Conservation (phyloP, 306 rosid genomes). For the peach (Prunus persica) region Prunus_persica_NCBIv2 NC_034010.1:15652001-15652500, state of each 20-base stretch:
- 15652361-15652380: constrained; percentile 72
- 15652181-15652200: constrained; percentile 85
- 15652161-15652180: constrained; percentile 87
- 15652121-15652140: constrained; percentile 5
- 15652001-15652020: background rate
- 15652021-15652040: background rate
- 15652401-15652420: constrained; percentile 55
- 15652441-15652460: background rate
- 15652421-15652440: constrained; percentile 12
- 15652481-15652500: background rate
- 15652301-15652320: constrained; percentile 12
- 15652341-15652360: constrained; percentile 87
- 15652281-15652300: background rate
- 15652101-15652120: background rate
- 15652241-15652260: constrained; percentile 57
- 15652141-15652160: constrained; percentile 49
- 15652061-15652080: background rate
- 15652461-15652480: background rate
- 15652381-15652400: constrained; percentile 62
- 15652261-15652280: constrained; percentile 24
- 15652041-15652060: background rate
- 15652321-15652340: constrained; percentile 39
- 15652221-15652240: constrained; percentile 62
- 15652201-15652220: constrained; percentile 54
- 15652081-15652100: background rate